phyloP scores from a whole-genome alignment of 2,329 filamentous ascomycete genomes.

The Trichoderma asperellum region DNA sequence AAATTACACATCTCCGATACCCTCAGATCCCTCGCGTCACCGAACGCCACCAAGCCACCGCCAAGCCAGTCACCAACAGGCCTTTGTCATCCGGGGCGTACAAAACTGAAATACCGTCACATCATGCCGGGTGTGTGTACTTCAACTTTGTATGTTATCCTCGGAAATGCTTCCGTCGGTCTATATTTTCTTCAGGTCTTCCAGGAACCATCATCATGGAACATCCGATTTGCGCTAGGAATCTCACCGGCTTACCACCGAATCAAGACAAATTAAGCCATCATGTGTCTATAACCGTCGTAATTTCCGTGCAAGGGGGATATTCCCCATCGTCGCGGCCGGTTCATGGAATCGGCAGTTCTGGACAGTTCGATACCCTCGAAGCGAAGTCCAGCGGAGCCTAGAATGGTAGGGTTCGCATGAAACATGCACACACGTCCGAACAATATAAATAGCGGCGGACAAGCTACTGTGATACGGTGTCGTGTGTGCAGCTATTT shows the following conservation, averaged over 20 bases:
- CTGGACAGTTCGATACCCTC: not conserved
- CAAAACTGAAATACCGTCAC: not conserved
- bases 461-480: too few relatives aligned
- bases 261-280: not conserved
- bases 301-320: not conserved
- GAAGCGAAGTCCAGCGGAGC: not conserved
- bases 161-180: not conserved
- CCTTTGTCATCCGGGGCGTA: not conserved
- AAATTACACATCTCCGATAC: not conserved
- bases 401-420: not conserved
- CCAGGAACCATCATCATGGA: not conserved
- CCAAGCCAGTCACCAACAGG: not conserved
- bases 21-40: not conserved
- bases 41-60: not conserved
- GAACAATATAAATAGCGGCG: not conserved
- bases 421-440: not conserved
- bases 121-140: not conserved
- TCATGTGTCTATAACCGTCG: not conserved
- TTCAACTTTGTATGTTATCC: not conserved
- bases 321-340: not conserved
- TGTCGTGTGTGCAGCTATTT: not conserved
- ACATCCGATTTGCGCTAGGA: not conserved
- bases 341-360: not conserved
- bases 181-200: not conserved
- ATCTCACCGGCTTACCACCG: not conserved